Conservation (phyloP, 495 filamentous ascomycete genomes). For the Podospora pseudoanserina region DNA sequence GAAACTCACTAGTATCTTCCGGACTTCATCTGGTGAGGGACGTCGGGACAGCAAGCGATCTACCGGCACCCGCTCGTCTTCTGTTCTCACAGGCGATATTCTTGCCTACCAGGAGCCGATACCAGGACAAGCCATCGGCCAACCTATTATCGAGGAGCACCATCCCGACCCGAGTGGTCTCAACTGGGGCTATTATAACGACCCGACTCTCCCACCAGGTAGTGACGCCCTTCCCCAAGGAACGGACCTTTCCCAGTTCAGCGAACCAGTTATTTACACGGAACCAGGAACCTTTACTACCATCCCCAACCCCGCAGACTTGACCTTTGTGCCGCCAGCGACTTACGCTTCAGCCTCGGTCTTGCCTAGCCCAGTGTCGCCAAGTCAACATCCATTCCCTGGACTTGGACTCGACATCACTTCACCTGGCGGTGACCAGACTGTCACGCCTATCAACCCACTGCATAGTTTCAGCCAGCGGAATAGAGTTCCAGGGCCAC, state of each 20-base stretch:
- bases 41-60: conserved; percentile 32
- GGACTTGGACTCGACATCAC: conserved; percentile 11
- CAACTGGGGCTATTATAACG: conserved; percentile 34
- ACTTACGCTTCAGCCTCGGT: conserved; percentile 9
- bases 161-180: conserved; percentile 28
- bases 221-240: not conserved
- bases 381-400: conserved; percentile 10
- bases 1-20: conserved; percentile 27
- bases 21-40: conserved; percentile 17
- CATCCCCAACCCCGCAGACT: conserved; percentile 7
- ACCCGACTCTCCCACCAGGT: conserved; percentile 18
- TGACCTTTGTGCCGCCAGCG: conserved; percentile 12
- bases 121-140: conserved; percentile 9
- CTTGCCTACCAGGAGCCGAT: conserved; percentile 14
- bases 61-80: conserved; percentile 27
- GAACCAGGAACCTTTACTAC: not conserved
- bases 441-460: conserved; percentile 21
- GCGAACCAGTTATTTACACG: not conserved
- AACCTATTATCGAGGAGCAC: conserved; percentile 23
- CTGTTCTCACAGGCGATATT: conserved; percentile 19
- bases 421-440: conserved; percentile 24
- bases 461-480: conserved; percentile 17
- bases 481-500: conserved; percentile 15
- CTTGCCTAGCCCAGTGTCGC: conserved; percentile 20
- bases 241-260: not conserved